Conservation (phyloP, 2,329 filamentous ascomycete genomes). For the Colletotrichum shisoi region DNA sequence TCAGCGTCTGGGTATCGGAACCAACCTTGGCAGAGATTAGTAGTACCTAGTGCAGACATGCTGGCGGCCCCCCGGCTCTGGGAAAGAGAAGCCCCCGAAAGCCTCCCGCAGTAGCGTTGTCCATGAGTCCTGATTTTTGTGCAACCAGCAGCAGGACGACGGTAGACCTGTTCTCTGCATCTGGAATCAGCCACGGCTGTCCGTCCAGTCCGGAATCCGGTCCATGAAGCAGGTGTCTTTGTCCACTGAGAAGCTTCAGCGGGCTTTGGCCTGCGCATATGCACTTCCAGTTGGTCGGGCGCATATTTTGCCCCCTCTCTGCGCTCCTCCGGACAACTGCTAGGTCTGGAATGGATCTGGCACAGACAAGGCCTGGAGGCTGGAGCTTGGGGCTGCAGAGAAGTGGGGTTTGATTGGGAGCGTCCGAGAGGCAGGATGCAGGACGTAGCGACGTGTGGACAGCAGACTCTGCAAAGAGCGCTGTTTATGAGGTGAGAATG, state of each 20-base stretch:
- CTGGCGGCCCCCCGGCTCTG: neutral
- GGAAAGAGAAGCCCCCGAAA: slow-evolving; percentile 1
- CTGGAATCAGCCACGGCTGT: slow-evolving; percentile 13
- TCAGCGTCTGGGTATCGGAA: slow-evolving; percentile 12
- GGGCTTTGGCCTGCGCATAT: neutral
- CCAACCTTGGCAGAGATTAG: slow-evolving; percentile 24
- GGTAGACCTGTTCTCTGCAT: neutral
- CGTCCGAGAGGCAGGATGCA: slow-evolving; percentile 20
- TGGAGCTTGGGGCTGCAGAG: slow-evolving; percentile 13
- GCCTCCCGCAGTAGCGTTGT: neutral
- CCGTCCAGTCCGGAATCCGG: slow-evolving; percentile 11
- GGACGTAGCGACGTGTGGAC: neutral
- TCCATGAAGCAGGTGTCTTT: slow-evolving; percentile 13
- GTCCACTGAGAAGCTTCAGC: slow-evolving; percentile 12
- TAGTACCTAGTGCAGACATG: neutral
- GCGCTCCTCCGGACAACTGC: slow-evolving; percentile 17
- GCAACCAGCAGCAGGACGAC: slow-evolving; percentile 1
- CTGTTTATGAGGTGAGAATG: slow-evolving; percentile 16
- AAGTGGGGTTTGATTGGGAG: slow-evolving; percentile 20
- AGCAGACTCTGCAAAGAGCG: slow-evolving; percentile 4
- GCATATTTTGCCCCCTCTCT: slow-evolving; percentile 26
- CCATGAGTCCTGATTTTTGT: slow-evolving; percentile 13
- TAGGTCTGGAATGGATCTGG: slow-evolving; percentile 20
- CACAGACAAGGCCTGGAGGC: slow-evolving; percentile 5
- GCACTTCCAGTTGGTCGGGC: slow-evolving; percentile 16